These are phyloP conservation scores for Hypomontagnella submonticulosa DNA, from an alignment of 495 filamentous ascomycete genomes.

Conservation along the genomic window DNA sequence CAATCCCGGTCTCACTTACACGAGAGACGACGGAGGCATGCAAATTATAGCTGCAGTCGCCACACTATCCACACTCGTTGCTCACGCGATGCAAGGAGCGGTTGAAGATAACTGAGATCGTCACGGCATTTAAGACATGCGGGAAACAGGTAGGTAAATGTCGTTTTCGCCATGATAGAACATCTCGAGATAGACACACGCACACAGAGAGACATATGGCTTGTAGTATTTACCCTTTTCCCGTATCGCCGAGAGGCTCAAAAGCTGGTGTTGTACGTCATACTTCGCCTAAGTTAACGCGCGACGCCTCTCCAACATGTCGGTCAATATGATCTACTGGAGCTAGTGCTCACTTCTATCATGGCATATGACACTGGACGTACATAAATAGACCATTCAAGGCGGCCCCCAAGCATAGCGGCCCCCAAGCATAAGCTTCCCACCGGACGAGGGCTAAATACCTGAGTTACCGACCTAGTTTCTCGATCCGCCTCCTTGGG, in stretches of 20 bases:
- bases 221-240: slow-evolving; percentile 26
- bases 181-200: slow-evolving; percentile 24
- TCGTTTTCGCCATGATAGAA: slow-evolving; percentile 16
- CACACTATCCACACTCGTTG: slow-evolving; percentile 18
- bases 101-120: slow-evolving; percentile 33
- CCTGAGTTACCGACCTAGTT: slow-evolving; percentile 1
- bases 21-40: slow-evolving; percentile 27
- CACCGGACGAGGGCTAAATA: slow-evolving; percentile 25
- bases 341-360: slow-evolving; percentile 43
- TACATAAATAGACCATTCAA: slow-evolving; percentile 39
- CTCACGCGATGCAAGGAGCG: slow-evolving; percentile 34
- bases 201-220: too few species aligned
- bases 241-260: slow-evolving; percentile 24
- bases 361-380: slow-evolving; percentile 37
- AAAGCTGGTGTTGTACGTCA: slow-evolving; percentile 27
- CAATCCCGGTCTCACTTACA: slow-evolving; percentile 36
- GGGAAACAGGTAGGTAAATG: slow-evolving; percentile 7
- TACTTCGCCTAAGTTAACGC: slow-evolving; percentile 19
- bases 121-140: slow-evolving; percentile 24
- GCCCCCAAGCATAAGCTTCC: slow-evolving; percentile 27
- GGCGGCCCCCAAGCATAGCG: slow-evolving; percentile 23
- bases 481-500: slow-evolving; percentile 33
- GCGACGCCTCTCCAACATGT: slow-evolving; percentile 16
- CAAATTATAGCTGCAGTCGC: slow-evolving; percentile 25
- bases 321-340: slow-evolving; percentile 37